phyloP scores from a whole-genome alignment of 768 basidiomycete species.

The Tephrocybe sp. region DNA sequence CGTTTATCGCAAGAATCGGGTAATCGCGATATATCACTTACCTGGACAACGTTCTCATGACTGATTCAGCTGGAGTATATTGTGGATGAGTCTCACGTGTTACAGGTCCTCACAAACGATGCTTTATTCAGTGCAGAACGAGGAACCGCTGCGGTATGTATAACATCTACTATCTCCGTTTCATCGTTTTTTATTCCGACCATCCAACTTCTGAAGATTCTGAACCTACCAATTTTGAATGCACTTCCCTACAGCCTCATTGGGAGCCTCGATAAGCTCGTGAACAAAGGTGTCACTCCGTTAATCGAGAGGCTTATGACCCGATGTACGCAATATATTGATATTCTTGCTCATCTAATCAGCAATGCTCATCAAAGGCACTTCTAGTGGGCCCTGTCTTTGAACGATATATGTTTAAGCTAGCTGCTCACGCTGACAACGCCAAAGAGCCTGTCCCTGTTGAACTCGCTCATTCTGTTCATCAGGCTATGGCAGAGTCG shows the following conservation, averaged over 20 bases:
- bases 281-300: conserved; percentile 8
- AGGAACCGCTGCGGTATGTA: conserved; percentile 4
- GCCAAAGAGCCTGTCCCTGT: conserved; percentile 1
- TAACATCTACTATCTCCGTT: too few relatives aligned
- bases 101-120: conserved; percentile 6
- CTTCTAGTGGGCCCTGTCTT: conserved; percentile 3
- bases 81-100: conserved; percentile 2
- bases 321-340: background rate
- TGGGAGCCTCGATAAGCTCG: conserved; percentile 4
- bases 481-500: conserved; percentile 7
- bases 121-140: conserved; percentile 9
- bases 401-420: conserved; percentile 3
- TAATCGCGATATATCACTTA: background rate
- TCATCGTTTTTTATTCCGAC: background rate
- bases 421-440: conserved; percentile 1
- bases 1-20: conserved; percentile 10
- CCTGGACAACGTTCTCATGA: background rate
- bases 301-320: background rate
- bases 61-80: conserved; percentile 5
- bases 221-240: conserved; percentile 7
- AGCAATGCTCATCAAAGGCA: background rate
- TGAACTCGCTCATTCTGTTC: conserved; percentile 1
- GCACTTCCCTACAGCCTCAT: conserved; percentile 1
- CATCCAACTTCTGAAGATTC: background rate
- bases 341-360: background rate